Conservation (phyloP, 2,329 filamentous ascomycete genomes). For the Colletotrichum cordylinicola region DNA sequence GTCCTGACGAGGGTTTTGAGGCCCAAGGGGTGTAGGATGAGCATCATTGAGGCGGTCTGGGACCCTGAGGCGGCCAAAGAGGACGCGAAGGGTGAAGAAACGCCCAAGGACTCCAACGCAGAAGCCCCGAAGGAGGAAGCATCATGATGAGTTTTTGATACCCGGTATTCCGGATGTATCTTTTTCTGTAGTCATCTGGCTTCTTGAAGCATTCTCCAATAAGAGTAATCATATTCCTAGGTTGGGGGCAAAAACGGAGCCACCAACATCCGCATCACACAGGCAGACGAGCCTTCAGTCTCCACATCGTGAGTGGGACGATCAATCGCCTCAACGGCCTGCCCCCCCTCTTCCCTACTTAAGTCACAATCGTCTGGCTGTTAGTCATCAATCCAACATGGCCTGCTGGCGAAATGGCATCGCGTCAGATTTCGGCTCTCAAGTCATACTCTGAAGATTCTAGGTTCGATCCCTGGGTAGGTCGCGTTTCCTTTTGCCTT, state of each 20-base stretch:
- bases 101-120: neutral
- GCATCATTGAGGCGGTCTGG: conserved; percentile 55
- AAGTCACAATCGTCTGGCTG: rapidly evolving
- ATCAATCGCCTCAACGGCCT: neutral
- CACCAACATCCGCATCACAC: neutral
- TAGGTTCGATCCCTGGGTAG: conserved; percentile 23
- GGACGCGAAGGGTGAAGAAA: neutral
- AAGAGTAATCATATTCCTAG: neutral
- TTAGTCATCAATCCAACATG: neutral
- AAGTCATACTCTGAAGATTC: conserved; percentile 22
- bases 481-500: conserved; percentile 2
- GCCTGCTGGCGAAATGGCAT: conserved; percentile 24
- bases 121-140: neutral
- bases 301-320: neutral
- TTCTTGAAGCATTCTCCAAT: neutral
- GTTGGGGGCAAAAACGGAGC: neutral
- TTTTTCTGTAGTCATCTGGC: neutral
- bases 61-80: conserved; percentile 27
- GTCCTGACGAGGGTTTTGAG: conserved; percentile 49
- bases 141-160: neutral
- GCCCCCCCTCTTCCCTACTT: neutral
- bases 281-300: neutral
- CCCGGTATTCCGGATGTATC: neutral
- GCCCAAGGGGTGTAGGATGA: conserved; percentile 49
- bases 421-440: conserved; percentile 23